Conservation (phyloP, 169 alveolate genomes). For the Eimeria tenella region DNA sequence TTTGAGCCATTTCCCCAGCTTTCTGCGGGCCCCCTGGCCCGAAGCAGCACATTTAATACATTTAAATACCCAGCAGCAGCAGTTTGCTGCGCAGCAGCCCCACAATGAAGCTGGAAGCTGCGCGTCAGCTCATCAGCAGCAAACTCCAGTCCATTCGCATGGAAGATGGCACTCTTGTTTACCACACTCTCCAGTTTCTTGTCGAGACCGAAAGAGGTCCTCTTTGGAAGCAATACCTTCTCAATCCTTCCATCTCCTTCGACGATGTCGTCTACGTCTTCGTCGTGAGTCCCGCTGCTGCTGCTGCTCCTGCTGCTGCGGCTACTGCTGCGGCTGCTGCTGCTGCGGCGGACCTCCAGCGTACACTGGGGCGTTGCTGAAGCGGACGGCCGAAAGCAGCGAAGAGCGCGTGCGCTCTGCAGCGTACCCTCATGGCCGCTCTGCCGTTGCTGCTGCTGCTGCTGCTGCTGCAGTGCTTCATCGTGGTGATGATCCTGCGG, state of each 20-base stretch:
- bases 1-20: too few species aligned
- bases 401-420: too few species aligned
- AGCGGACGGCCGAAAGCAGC: too few species aligned
- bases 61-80: neutral
- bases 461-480: constrained; percentile 1
- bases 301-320: too few species aligned
- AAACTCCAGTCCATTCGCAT: constrained; percentile 36
- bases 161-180: constrained; percentile 48
- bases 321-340: neutral
- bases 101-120: constrained; percentile 43
- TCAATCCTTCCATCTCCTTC: constrained; percentile 2
- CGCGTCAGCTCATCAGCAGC: neutral
- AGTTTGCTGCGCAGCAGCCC: neutral
- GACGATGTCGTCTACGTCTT: constrained; percentile 30
- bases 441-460: neutral
- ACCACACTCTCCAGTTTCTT: constrained; percentile 2
- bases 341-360: neutral
- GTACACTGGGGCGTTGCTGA: too few species aligned
- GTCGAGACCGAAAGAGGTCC: constrained; percentile 1
- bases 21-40: too few species aligned
- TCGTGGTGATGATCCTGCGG: neutral
- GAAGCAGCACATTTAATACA: too few species aligned
- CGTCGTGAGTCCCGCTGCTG: neutral
- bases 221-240: constrained; percentile 5
- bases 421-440: neutral